Conservation (phyloP, 768 basidiomycete genomes). For the Collybiopsis luxurians region DNA sequence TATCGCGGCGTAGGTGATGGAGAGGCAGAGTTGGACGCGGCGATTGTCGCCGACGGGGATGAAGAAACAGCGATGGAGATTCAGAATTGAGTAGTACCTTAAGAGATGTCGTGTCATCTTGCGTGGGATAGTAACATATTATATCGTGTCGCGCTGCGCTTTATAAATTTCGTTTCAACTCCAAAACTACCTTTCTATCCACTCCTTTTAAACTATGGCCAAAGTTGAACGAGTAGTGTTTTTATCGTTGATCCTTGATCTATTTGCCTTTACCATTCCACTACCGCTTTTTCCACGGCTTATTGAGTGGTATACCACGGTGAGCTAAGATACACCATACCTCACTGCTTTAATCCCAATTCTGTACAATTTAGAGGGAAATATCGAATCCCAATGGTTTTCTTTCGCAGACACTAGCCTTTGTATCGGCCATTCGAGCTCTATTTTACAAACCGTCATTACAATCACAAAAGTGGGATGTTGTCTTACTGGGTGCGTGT, state of each 20-base stretch:
- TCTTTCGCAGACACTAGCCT: constrained; percentile 64
- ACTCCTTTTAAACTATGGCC: constrained; percentile 38
- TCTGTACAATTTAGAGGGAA: constrained; percentile 54
- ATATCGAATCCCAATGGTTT: constrained; percentile 66
- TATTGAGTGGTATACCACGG: constrained; percentile 87
- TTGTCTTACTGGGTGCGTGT: constrained; percentile 82
- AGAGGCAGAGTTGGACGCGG: constrained; percentile 23
- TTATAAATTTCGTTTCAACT: not conserved
- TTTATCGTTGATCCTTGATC: constrained; percentile 85
- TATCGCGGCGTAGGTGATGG: constrained; percentile 54
- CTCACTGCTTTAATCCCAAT: constrained; percentile 2
- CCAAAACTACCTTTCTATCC: not conserved
- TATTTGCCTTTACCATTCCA: constrained; percentile 90
- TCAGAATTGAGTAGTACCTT: too few species aligned
- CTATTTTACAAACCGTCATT: constrained; percentile 55
- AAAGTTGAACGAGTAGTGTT: constrained; percentile 84
- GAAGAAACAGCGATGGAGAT: not conserved
- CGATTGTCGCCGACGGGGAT: constrained; percentile 15
- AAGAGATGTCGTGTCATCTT: too few species aligned
- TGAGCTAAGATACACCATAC: constrained; percentile 27
- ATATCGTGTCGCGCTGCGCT: too few species aligned
- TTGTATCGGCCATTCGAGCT: constrained; percentile 65
- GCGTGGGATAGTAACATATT: too few species aligned
- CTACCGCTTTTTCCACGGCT: constrained; percentile 98
- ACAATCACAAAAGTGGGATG: constrained; percentile 84